Evolutionary conservation across 768 basidiomycete species (phyloP).

Genomic region (Rhodotorula babjevae): DNA sequence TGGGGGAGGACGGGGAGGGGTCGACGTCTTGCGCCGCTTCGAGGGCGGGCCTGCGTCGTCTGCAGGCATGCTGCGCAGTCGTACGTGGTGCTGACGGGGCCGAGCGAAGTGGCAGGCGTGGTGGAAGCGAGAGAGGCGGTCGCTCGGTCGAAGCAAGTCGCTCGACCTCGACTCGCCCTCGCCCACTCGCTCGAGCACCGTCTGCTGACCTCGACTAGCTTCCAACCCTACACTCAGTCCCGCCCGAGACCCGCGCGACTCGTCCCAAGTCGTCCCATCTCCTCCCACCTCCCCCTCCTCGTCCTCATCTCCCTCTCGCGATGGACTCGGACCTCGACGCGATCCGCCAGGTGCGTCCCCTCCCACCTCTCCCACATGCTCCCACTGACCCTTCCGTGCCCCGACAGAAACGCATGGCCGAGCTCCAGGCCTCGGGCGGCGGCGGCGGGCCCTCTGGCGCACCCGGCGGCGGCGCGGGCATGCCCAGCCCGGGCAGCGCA

Average conservation of each 20-base stretch:
- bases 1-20: background rate
- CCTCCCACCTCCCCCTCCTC: background rate
- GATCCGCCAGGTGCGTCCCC: conserved; percentile 51
- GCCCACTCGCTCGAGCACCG: too few relatives aligned
- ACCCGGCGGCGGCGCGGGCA: background rate
- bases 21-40: conserved; percentile 6
- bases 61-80: background rate
- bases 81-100: background rate
- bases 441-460: conserved; percentile 16
- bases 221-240: too few relatives aligned
- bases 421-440: conserved; percentile 46
- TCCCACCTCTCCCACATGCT: too few relatives aligned
- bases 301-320: background rate
- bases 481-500: conserved; percentile 21
- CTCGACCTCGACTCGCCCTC: too few relatives aligned
- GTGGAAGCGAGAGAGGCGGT: too few relatives aligned
- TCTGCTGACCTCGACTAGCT: background rate
- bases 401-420: conserved; percentile 46
- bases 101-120: too few relatives aligned
- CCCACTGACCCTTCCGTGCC: background rate
- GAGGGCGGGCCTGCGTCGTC: background rate
- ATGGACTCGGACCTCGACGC: conserved; percentile 52
- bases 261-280: background rate
- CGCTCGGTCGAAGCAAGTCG: too few relatives aligned
- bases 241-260: background rate